Evolutionary conservation across 2,329 filamentous ascomycete genomes (phyloP).

Genomic region (Colletotrichum sp.): DNA sequence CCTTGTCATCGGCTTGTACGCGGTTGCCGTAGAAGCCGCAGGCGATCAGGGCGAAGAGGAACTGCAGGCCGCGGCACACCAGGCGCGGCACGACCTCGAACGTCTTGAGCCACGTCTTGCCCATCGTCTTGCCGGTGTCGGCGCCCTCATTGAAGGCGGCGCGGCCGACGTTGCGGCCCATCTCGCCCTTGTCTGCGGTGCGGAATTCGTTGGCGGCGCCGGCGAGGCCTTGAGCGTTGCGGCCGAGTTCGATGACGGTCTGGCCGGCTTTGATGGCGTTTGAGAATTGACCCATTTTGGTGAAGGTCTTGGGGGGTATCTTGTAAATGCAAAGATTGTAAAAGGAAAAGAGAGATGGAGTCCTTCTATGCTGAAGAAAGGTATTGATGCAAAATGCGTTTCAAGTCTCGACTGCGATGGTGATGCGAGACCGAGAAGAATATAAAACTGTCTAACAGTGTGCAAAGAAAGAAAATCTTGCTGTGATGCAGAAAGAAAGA

Average conservation of each 20-base stretch:
- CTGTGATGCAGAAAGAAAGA: neutral
- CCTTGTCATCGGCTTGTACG: constrained; percentile 49
- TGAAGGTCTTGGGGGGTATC: neutral
- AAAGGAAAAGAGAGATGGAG: neutral
- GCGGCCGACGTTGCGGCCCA: constrained; percentile 36
- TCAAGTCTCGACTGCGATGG: neutral
- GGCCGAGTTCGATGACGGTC: constrained; percentile 36
- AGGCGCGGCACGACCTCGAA: constrained; percentile 54
- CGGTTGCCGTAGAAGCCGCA: constrained; percentile 72
- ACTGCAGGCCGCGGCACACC: constrained; percentile 68
- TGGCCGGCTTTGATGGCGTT: constrained; percentile 37
- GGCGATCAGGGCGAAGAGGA: constrained; percentile 72
- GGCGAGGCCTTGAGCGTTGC: constrained; percentile 30
- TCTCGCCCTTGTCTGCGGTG: constrained; percentile 35
- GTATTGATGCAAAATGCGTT: neutral
- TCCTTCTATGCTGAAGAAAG: rapidly evolving
- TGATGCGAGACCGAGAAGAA: neutral
- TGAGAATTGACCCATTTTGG: constrained; percentile 33
- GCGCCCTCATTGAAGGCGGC: constrained; percentile 38
- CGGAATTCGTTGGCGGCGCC: constrained; percentile 33
- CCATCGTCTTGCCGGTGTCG: constrained; percentile 44
- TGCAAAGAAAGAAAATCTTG: neutral
- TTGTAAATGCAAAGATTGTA: neutral
- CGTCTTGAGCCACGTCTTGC: constrained; percentile 49
- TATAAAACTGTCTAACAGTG: neutral